Evolutionary conservation across 495 filamentous ascomycete species (phyloP).

Genomic region (Pyrenula massariospora): DNA sequence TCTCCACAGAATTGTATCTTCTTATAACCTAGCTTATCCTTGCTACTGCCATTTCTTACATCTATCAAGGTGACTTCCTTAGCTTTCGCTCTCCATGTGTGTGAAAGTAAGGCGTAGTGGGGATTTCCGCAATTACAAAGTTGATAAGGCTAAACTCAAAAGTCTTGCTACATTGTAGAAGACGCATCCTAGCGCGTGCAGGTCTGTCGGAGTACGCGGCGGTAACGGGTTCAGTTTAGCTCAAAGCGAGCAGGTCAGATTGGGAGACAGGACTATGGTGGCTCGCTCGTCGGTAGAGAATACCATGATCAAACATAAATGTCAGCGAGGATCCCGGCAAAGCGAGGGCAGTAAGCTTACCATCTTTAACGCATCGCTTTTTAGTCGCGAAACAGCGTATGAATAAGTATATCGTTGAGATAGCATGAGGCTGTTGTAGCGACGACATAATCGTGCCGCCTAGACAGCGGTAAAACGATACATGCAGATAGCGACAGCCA

Average conservation of each 20-base stretch:
- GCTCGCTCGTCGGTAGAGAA: not conserved
- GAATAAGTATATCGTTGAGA: not conserved
- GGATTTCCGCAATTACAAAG: slow-evolving; percentile 10
- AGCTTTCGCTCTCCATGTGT: slow-evolving; percentile 17
- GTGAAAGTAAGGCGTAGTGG: slow-evolving; percentile 25
- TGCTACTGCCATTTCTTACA: slow-evolving; percentile 6
- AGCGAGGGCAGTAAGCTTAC: too few species aligned
- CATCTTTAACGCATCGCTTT: not conserved
- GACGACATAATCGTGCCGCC: not conserved
- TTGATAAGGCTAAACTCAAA: slow-evolving; percentile 3
- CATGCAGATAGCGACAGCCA: not conserved
- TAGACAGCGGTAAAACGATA: not conserved
- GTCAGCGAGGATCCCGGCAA: not conserved
- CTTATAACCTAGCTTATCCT: slow-evolving; percentile 12
- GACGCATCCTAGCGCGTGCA: not conserved
- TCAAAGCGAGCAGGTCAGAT: not conserved
- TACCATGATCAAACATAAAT: not conserved
- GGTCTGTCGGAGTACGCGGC: not conserved
- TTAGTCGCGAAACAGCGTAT: not conserved
- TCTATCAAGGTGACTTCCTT: slow-evolving; percentile 21
- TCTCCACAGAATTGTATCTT: slow-evolving; percentile 19
- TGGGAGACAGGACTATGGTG: not conserved
- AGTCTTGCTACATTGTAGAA: not conserved
- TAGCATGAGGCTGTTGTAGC: not conserved
- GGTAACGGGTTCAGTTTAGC: not conserved